phyloP scores from a whole-genome alignment of 2,329 filamentous ascomycete species.

The Helminthosporium solani region DNA sequence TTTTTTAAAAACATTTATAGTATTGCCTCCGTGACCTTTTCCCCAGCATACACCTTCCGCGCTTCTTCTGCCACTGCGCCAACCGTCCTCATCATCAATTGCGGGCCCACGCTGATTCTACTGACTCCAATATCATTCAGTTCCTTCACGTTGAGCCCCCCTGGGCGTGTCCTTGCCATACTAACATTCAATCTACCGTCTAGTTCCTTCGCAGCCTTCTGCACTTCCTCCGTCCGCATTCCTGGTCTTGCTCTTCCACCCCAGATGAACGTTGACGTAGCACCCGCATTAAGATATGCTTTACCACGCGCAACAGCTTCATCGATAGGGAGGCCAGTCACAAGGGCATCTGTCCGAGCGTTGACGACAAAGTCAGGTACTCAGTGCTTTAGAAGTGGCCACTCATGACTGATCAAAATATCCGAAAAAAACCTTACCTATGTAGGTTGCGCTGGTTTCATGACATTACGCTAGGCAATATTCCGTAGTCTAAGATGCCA shows the following conservation, averaged over 20 bases:
- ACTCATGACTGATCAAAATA: background rate
- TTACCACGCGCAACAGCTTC: slow-evolving; percentile 57
- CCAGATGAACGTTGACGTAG: slow-evolving; percentile 63
- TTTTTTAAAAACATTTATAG: background rate
- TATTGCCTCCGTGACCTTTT: background rate
- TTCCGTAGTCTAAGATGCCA: no score
- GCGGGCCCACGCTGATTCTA: slow-evolving; percentile 36
- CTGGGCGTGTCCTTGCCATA: slow-evolving; percentile 15
- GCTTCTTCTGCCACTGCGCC: slow-evolving; percentile 19
- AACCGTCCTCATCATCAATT: slow-evolving; percentile 24
- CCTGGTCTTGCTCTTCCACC: slow-evolving; percentile 49
- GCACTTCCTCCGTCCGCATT: slow-evolving; percentile 25
- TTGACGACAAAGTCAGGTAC: slow-evolving; percentile 50
- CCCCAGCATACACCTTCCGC: slow-evolving; percentile 17
- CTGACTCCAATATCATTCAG: slow-evolving; percentile 33
- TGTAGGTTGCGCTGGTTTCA: no score
- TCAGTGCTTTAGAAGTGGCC: slow-evolving; percentile 4
- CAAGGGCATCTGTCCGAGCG: slow-evolving; percentile 59
- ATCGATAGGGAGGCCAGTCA: slow-evolving; percentile 43
- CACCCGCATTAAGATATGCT: slow-evolving; percentile 60
- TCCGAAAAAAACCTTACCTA: no score
- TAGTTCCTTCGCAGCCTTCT: slow-evolving; percentile 20
- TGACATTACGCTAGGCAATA: no score
- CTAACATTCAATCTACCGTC: slow-evolving; percentile 33
- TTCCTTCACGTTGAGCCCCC: slow-evolving; percentile 23